phyloP scores from a whole-genome alignment of 345 rosid species.

The Arabis alpina region DNA sequence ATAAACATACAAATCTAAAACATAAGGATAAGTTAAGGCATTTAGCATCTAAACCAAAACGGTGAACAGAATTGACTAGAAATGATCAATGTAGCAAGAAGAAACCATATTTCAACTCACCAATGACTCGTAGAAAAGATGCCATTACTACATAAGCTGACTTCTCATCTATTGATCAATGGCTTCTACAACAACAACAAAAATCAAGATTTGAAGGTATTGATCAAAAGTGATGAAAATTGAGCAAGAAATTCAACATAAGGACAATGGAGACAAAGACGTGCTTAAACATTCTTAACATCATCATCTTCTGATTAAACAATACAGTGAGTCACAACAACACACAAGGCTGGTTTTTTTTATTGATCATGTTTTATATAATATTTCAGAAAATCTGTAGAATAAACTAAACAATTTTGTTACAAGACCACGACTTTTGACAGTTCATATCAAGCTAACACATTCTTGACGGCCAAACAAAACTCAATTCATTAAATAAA shows the following conservation, averaged over 20 bases:
- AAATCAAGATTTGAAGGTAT: neutral
- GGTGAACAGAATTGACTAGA: constrained; percentile 9
- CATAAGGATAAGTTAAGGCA: neutral
- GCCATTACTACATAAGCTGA: constrained; percentile 31
- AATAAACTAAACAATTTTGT: constrained; percentile 15
- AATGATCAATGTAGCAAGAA: neutral
- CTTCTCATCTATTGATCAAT: neutral
- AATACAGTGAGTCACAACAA: constrained; percentile 17
- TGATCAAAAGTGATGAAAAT: too few relatives aligned
- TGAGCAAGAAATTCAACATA: neutral
- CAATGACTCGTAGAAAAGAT: constrained; percentile 40
- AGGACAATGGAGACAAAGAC: constrained; percentile 32
- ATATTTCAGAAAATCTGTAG: constrained; percentile 6
- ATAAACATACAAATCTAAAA: neutral
- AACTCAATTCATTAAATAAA: neutral
- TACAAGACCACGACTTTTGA: constrained; percentile 5
- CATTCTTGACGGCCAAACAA: constrained; percentile 33
- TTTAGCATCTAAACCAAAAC: constrained; percentile 2
- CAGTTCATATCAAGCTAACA: constrained; percentile 33
- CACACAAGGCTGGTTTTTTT: constrained; percentile 19
- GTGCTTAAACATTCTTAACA: constrained; percentile 29
- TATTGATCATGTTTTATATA: constrained; percentile 15
- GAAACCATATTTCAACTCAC: constrained; percentile 31
- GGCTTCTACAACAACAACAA: constrained; percentile 5
- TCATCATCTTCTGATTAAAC: constrained; percentile 19